phyloP scores from a whole-genome alignment of 441 rosid genomes.

The Rhodomyrtus psidioides region DNA sequence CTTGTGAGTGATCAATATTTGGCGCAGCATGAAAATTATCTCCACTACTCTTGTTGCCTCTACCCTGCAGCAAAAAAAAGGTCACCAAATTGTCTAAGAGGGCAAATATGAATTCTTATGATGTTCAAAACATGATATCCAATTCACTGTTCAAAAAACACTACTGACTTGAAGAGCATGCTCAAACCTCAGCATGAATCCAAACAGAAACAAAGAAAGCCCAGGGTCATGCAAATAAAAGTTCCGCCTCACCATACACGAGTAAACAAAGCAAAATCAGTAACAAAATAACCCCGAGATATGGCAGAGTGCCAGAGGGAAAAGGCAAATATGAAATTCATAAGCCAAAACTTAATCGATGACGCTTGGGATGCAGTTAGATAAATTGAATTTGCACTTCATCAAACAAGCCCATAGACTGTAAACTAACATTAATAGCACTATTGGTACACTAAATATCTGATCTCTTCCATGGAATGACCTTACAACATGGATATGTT shows the following conservation, averaged over 20 bases:
- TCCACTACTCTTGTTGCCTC: conserved; percentile 97
- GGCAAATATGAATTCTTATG: not conserved
- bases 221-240: not conserved
- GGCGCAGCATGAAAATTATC: conserved; percentile 99
- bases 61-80: conserved; percentile 49
- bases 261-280: not conserved
- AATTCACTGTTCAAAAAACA: not conserved
- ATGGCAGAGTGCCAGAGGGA: not conserved
- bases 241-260: not conserved
- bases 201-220: not conserved
- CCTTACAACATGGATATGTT: not conserved
- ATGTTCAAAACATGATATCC: not conserved
- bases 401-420: not conserved
- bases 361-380: not conserved
- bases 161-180: not conserved
- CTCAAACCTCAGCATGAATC: not conserved
- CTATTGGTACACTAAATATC: not conserved
- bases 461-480: not conserved
- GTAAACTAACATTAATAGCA: not conserved
- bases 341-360: not conserved
- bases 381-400: not conserved
- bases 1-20: conserved; percentile 97
- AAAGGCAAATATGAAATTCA: not conserved
- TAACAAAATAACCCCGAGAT: not conserved
- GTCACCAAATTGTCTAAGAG: not conserved